These are phyloP conservation scores for Phialophora verrucosa DNA, from an alignment of 2,329 filamentous ascomycete genomes.

Conservation along the genomic window DNA sequence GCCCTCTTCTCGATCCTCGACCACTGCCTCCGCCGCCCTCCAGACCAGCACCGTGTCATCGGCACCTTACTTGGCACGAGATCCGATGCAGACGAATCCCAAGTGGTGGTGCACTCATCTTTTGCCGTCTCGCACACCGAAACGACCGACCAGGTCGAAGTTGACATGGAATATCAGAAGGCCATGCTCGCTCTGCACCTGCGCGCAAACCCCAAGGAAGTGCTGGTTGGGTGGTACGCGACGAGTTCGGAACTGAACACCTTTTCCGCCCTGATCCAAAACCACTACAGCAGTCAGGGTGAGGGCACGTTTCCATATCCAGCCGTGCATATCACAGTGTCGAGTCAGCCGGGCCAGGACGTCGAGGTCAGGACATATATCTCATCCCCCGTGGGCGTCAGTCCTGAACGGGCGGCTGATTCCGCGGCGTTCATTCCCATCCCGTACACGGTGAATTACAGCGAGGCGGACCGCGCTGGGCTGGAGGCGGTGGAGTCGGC, in stretches of 20 bases:
- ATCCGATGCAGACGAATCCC: slow-evolving; percentile 87
- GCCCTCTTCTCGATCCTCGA: slow-evolving; percentile 75
- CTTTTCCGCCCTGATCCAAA: slow-evolving; percentile 98
- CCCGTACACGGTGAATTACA: slow-evolving; percentile 90
- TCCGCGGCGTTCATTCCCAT: slow-evolving; percentile 98
- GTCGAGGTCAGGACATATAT: slow-evolving; percentile 95
- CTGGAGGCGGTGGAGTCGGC: slow-evolving; percentile 85
- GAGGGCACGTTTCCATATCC: slow-evolving; percentile 97
- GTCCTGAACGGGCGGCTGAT: slow-evolving; percentile 90
- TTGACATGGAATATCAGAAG: slow-evolving; percentile 99
- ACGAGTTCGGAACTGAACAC: slow-evolving; percentile 96
- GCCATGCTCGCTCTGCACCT: slow-evolving; percentile 96
- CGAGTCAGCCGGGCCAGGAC: slow-evolving; percentile 83
- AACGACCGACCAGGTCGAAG: slow-evolving; percentile 97
- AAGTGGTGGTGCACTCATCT: slow-evolving; percentile 93
- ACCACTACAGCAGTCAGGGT: slow-evolving; percentile 97
- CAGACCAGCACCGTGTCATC: slow-evolving; percentile 93
- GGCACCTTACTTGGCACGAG: slow-evolving; percentile 91
- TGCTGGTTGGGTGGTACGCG: slow-evolving; percentile 97
- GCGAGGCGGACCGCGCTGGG: slow-evolving; percentile 75
- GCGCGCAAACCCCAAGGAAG: slow-evolving; percentile 90
- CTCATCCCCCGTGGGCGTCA: slow-evolving; percentile 91
- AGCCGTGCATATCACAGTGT: slow-evolving; percentile 95
- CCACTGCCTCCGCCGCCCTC: slow-evolving; percentile 89
- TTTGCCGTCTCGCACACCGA: slow-evolving; percentile 99